Evolutionary conservation across 371 early-diverging fungal genomes (phyloP).

Genomic region (Mortierella sp.): DNA sequence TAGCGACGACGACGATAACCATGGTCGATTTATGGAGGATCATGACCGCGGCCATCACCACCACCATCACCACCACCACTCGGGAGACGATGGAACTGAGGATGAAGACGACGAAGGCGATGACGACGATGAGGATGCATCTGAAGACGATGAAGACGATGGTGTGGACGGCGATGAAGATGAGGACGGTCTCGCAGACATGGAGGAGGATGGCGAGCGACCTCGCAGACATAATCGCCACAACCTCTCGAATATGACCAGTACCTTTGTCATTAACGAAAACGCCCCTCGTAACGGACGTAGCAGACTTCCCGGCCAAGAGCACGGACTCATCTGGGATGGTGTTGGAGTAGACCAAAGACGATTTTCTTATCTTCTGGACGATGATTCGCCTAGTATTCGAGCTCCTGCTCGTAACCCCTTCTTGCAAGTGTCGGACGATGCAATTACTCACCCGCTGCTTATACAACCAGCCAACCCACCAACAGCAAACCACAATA

Average conservation of each 20-base stretch:
- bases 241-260: slow-evolving; percentile 48
- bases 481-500: slow-evolving; percentile 29
- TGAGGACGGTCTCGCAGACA: slow-evolving; percentile 56
- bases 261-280: slow-evolving; percentile 49
- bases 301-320: slow-evolving; percentile 36
- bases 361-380: slow-evolving; percentile 43
- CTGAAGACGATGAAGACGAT: slow-evolving; percentile 18
- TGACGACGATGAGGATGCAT: slow-evolving; percentile 5
- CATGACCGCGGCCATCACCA: slow-evolving; percentile 52
- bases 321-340: slow-evolving; percentile 48
- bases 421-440: slow-evolving; percentile 59
- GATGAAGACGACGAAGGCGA: slow-evolving; percentile 7
- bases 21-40: slow-evolving; percentile 6
- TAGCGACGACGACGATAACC: background rate
- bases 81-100: slow-evolving; percentile 32
- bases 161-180: slow-evolving; percentile 60
- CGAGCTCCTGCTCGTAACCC: slow-evolving; percentile 45
- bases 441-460: slow-evolving; percentile 77
- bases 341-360: slow-evolving; percentile 42
- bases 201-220: slow-evolving; percentile 56
- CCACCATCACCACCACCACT: slow-evolving; percentile 34
- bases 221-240: slow-evolving; percentile 51
- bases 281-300: slow-evolving; percentile 29
- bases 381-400: slow-evolving; percentile 42
- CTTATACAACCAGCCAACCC: slow-evolving; percentile 63